These are phyloP conservation scores for Serendipita sp. DNA, from an alignment of 768 basidiomycete species.

Conservation along the genomic window DNA sequence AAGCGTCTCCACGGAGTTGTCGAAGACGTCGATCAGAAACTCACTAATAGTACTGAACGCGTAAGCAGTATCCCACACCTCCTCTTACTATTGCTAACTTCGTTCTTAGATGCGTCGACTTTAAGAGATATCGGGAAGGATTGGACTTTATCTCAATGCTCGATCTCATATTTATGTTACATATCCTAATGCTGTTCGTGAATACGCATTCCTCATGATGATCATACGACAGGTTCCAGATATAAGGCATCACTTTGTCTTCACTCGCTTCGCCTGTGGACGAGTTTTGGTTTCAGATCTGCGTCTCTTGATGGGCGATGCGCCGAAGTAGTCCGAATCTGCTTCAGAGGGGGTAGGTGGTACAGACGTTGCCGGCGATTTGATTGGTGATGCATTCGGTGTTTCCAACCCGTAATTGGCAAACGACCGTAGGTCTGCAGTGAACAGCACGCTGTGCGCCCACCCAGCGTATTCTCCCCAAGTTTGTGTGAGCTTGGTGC, in stretches of 20 bases:
- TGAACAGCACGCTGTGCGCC: constrained; percentile 64
- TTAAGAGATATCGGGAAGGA: not conserved
- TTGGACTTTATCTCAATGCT: not conserved
- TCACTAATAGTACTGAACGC: constrained; percentile 69
- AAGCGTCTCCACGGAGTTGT: constrained; percentile 66
- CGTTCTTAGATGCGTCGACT: not conserved
- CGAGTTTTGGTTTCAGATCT: not conserved
- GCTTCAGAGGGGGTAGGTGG: not conserved
- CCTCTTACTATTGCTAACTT: not conserved
- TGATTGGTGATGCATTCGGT: constrained; percentile 6
- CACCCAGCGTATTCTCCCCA: constrained; percentile 86
- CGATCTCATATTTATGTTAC: not conserved
- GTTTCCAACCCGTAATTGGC: constrained; percentile 36
- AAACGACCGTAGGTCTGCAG: constrained; percentile 55
- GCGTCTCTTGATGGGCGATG: not conserved
- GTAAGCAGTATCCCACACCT: constrained; percentile 25
- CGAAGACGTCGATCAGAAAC: constrained; percentile 49
- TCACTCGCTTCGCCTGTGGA: not conserved
- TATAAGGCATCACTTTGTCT: not conserved
- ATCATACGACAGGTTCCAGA: not conserved
- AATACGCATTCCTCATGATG: not conserved
- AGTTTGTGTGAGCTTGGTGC: constrained; percentile 34
- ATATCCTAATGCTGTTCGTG: not conserved
- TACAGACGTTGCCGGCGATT: not conserved
- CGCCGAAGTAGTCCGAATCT: not conserved